phyloP scores from a whole-genome alignment of 768 basidiomycete species.

The Rhizopogon roseolus region DNA sequence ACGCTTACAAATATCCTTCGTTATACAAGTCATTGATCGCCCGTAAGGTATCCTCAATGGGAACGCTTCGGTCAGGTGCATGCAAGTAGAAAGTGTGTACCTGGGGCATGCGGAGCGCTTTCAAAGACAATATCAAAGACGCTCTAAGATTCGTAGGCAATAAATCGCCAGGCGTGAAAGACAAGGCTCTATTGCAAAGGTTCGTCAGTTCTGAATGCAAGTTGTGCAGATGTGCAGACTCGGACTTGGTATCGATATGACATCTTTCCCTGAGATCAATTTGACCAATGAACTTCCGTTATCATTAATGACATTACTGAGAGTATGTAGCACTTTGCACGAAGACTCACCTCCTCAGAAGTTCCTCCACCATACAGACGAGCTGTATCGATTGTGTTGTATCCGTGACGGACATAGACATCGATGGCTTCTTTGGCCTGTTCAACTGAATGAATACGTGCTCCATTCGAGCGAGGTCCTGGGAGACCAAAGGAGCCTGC shows the following conservation, averaged over 20 bases:
- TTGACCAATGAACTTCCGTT: constrained; percentile 11
- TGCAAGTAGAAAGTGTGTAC: constrained; percentile 37
- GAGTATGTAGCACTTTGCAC: not conserved
- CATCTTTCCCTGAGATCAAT: constrained; percentile 9
- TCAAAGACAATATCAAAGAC: constrained; percentile 10
- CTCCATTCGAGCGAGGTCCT: constrained; percentile 15
- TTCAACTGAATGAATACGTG: constrained; percentile 13
- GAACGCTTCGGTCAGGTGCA: constrained; percentile 36
- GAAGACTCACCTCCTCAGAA: constrained; percentile 16
- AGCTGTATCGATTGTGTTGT: constrained; percentile 17
- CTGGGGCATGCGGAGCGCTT: constrained; percentile 8
- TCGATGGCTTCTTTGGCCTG: constrained; percentile 11
- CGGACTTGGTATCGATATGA: constrained; percentile 19
- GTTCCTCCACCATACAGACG: constrained; percentile 17
- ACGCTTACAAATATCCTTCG: constrained; percentile 45
- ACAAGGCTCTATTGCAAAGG: constrained; percentile 2
- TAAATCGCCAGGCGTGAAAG: constrained; percentile 5
- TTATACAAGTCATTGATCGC: constrained; percentile 43
- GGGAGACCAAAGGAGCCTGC: constrained; percentile 15
- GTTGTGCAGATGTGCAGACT: constrained; percentile 3
- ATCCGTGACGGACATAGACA: constrained; percentile 11
- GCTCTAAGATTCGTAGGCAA: constrained; percentile 7
- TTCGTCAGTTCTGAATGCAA: not conserved
- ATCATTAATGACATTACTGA: not conserved
- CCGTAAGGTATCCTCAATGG: constrained; percentile 41